Evolutionary conservation across 805 yeast genomes (phyloP).

Genomic region (Priceomyces haplophilus): DNA sequence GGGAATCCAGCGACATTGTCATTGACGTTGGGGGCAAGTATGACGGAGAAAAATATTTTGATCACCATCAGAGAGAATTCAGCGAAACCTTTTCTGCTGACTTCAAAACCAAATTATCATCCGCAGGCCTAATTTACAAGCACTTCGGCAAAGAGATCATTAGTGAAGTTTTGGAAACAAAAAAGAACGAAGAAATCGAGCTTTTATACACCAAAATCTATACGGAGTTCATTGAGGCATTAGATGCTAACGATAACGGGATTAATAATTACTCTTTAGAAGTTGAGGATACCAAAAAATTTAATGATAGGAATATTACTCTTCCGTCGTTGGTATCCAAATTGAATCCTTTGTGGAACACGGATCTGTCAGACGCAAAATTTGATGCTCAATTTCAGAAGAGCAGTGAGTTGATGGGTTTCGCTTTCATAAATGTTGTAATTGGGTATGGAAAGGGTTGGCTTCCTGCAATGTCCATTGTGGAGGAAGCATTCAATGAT

Average conservation of each 20-base stretch:
- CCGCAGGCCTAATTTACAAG: constrained; percentile 92
- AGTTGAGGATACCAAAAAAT: constrained; percentile 55
- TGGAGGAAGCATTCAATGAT: constrained; percentile 61
- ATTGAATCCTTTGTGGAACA: constrained; percentile 85
- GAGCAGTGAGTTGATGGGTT: constrained; percentile 83
- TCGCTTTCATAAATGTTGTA: constrained; percentile 65
- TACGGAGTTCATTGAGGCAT: constrained; percentile 80
- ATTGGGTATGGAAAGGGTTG: constrained; percentile 77
- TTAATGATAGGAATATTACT: constrained; percentile 69
- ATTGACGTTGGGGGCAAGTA: constrained; percentile 94
- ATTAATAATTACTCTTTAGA: constrained; percentile 60
- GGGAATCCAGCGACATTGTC: constrained; percentile 87
- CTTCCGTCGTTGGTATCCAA: constrained; percentile 75
- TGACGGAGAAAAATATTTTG: constrained; percentile 81
- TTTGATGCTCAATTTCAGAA: constrained; percentile 63
- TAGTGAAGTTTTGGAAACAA: constrained; percentile 39
- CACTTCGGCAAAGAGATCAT: constrained; percentile 76
- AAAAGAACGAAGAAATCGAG: constrained; percentile 47
- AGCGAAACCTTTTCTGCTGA: constrained; percentile 62
- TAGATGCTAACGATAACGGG: constrained; percentile 97
- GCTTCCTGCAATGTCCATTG: constrained; percentile 85
- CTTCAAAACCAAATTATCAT: constrained; percentile 75
- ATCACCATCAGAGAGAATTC: constrained; percentile 96
- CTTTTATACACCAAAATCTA: constrained; percentile 75
- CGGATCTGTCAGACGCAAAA: constrained; percentile 59